These are phyloP conservation scores for Leishmania lainsoni DNA, from an alignment of 208 protist genomes.

Conservation along the genomic window DNA sequence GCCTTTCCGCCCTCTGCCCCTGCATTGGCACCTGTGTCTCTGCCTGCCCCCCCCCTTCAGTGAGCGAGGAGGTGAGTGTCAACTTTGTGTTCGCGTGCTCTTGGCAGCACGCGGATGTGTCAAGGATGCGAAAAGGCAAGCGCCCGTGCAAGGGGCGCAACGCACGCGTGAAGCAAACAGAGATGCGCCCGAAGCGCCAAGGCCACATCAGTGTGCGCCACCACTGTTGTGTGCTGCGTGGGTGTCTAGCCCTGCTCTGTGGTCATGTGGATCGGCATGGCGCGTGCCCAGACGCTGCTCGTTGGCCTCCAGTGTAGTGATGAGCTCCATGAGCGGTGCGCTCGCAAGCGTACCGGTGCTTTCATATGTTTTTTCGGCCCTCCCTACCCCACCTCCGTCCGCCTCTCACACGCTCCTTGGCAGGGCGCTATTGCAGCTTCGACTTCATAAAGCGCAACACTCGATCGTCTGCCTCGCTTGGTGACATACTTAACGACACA, in stretches of 20 bases:
- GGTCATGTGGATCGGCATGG: background rate
- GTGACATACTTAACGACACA: slow-evolving; percentile 16
- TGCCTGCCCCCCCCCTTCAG: background rate
- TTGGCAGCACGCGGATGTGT: background rate
- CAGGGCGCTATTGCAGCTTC: background rate
- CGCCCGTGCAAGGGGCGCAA: background rate
- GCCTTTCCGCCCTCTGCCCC: background rate
- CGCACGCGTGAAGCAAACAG: background rate
- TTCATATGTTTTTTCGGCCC: background rate
- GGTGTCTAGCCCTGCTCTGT: background rate
- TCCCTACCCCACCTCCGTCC: background rate
- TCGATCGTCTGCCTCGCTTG: slow-evolving; percentile 13
- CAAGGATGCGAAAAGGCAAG: background rate
- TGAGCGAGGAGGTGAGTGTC: background rate
- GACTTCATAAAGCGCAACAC: slow-evolving; percentile 21
- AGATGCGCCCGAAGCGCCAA: background rate
- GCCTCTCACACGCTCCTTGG: background rate
- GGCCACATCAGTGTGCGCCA: background rate
- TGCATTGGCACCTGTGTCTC: background rate
- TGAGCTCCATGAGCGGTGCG: background rate
- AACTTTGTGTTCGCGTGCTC: background rate
- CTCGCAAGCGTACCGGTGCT: background rate
- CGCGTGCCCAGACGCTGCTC: background rate
- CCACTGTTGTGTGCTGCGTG: background rate
- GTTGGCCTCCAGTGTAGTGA: background rate